Conservation (phyloP, 495 filamentous ascomycete species). For the Penicillium ochrochloron region DNA sequence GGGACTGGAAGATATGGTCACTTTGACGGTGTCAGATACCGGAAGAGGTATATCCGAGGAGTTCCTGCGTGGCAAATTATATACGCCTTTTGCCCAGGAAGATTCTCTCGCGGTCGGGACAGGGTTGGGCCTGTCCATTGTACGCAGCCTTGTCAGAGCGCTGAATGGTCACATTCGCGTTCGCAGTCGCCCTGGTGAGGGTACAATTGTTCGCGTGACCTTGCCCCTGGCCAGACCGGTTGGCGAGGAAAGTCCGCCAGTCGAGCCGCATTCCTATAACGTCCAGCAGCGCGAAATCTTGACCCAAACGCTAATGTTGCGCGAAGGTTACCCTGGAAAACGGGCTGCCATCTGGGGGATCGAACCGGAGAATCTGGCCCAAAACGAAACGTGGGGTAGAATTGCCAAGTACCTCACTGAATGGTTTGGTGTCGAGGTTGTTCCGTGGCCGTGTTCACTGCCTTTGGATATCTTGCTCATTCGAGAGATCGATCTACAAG, state of each 20-base stretch:
- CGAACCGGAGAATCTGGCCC: slow-evolving; percentile 21
- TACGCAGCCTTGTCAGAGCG: slow-evolving; percentile 57
- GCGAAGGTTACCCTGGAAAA: slow-evolving; percentile 32
- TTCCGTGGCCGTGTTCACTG: slow-evolving; percentile 36
- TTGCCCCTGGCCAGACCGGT: slow-evolving; percentile 47
- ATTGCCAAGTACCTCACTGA: slow-evolving; percentile 42
- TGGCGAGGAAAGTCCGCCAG: slow-evolving; percentile 33
- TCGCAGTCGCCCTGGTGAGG: slow-evolving; percentile 52
- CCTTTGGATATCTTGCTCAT: slow-evolving; percentile 48
- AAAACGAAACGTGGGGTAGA: slow-evolving; percentile 27
- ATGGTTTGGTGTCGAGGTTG: slow-evolving; percentile 52
- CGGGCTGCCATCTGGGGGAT: slow-evolving; percentile 37
- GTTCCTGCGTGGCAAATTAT: slow-evolving; percentile 70
- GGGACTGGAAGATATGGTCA: slow-evolving; percentile 44
- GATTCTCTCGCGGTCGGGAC: slow-evolving; percentile 62
- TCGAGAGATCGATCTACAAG: slow-evolving; percentile 41
- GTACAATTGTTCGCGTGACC: slow-evolving; percentile 56
- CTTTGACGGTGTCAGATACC: slow-evolving; percentile 65
- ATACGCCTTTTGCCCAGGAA: slow-evolving; percentile 78
- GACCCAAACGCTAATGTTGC: slow-evolving; percentile 34
- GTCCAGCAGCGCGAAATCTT: slow-evolving; percentile 29
- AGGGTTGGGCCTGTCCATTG: slow-evolving; percentile 57
- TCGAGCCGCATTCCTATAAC: slow-evolving; percentile 22
- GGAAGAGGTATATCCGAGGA: slow-evolving; percentile 76
- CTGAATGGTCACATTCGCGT: slow-evolving; percentile 59